Evolutionary conservation across 179 eudicot species (phyloP), one percentile per base, ranked within the genome.

Genomic region (Heliamphora pulchella): DNA sequence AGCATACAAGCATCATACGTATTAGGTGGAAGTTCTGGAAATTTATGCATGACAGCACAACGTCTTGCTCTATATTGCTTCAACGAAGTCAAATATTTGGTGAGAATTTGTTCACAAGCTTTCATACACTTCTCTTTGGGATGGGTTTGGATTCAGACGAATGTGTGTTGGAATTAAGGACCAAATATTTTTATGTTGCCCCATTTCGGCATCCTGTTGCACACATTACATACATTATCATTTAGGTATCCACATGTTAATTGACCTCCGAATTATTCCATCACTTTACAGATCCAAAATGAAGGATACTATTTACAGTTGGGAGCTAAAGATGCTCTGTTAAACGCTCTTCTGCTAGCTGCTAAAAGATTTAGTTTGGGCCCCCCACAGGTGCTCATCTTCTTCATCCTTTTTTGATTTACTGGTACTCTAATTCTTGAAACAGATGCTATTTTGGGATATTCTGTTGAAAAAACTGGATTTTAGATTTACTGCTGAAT

Each of bases 351-450:
- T 79, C 90, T 96, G 76, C 22, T 92, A 73, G 97, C 98, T 76
- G 99, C 99, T 83, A 90, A 88, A 82, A 90, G 90, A 87, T 96
- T 91, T 87, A 88, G 92, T 88, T 85, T 89, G 59, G 99, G 98
- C 63, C 98, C 99, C 59, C 94, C 96, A 73, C 99, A 96, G 99
- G 99, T 96, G 69, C n/a, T 43, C 53, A 66, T 81, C 43, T 50
- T 47, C 10, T 43, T 77, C 53, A 11, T 66, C 22, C 31, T 51
- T 8, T 46, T 54, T 53, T 14, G 11, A 31, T 74, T 5, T 74
- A 39, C 51, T 71, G 10, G 69, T 74, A 39, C 46, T 57, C 74
- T 68, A 43, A 46, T 50, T 4, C n/a, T 67, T 69, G 59, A 20
- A 75, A 68, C 47, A 20, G 59, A 76, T 46, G 58, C 68, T 53